Evolutionary conservation across 371 early-diverging fungal genomes (phyloP), one percentile per base, ranked within the genome.

Genomic region (Syncephalastrum sp.): DNA sequence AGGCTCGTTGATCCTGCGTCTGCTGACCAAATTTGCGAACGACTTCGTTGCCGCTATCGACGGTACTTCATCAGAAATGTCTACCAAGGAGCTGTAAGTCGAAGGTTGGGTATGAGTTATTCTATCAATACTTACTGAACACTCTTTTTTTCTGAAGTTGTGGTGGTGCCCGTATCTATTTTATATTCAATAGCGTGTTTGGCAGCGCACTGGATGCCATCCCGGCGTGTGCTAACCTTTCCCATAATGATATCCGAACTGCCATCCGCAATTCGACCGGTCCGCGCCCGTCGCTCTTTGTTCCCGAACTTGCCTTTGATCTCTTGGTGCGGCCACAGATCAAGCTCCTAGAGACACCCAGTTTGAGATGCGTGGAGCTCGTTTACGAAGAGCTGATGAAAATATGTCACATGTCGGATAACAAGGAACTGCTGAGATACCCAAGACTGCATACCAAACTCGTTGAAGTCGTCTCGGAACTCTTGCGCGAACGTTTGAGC

Each of bases 191-290:
- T 67, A 81, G 83, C 48, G 81, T 93, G 7, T 96, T 89, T 79
- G 85, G 90, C 14, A 72, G 86, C 16, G 89, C 90, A 5, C 75
- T 96, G 51, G 87, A 88, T 54, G 79, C 86, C 19, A 84, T 95
- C 29, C 77, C 82, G 42, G 88, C 94, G 4, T 85, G 90, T 56
- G 79, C 83, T n/a, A 90, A 89, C 55, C 66, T 95, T 46, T 81
- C 88, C 15, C 84, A 86, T 50, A 81, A 82, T 47, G 92, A 95
- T 61, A 94, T 96, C 61, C 88, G 93, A 56, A 91, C 89, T 0
- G 91, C 94, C 13, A 90, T 96, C 48, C 87, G 95, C 55, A 95
- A 96, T 71, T 90, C 94, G 5, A 91, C 89, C 14, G 95, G 93
- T 10, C 93, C 93, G 5, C 78, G 91, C 2, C 85, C 91, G 12